Conservation (phyloP, 139 green algal species). For the Dunaliella primolecta region DNA sequence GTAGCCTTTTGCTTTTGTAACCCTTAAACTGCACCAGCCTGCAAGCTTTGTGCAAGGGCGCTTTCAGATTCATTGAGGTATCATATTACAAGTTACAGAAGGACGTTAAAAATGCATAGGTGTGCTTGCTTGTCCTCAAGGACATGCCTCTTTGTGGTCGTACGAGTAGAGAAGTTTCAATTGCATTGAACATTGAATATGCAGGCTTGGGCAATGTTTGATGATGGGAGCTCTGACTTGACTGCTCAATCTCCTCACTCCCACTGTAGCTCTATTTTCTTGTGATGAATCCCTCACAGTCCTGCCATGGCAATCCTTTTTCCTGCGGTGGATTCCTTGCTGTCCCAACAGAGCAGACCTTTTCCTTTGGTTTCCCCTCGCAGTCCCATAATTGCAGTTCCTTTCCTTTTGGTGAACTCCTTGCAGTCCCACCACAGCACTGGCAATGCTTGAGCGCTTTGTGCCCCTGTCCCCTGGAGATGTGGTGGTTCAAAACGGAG, state of each 20-base stretch:
- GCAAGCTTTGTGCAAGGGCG: not conserved
- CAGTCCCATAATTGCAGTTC: too few relatives aligned
- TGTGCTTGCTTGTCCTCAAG: not conserved
- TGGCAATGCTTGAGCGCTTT: conserved; percentile 81
- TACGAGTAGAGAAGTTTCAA: not conserved
- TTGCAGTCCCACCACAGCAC: conserved; percentile 80
- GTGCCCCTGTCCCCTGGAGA: conserved; percentile 74
- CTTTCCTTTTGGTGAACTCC: not conserved
- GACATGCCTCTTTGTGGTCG: not conserved
- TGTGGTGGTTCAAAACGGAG: conserved; percentile 88
- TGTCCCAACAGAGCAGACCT: not conserved
- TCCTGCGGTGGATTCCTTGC: not conserved
- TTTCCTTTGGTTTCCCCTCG: too few relatives aligned
- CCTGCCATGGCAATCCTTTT: not conserved
- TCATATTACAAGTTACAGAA: not conserved
- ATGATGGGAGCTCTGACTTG: not conserved
- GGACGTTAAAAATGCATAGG: not conserved
- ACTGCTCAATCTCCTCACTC: not conserved
- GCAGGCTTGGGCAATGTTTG: not conserved
- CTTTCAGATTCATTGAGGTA: not conserved
- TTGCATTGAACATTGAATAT: not conserved
- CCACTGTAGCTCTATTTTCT: not conserved
- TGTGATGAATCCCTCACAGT: too few relatives aligned
- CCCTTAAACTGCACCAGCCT: too few relatives aligned
- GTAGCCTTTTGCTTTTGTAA: too few relatives aligned